Evolutionary conservation across 805 yeast genomes (phyloP), one percentile per base, ranked within the genome.

Genomic region (Wickerhamomyces chambardii): DNA sequence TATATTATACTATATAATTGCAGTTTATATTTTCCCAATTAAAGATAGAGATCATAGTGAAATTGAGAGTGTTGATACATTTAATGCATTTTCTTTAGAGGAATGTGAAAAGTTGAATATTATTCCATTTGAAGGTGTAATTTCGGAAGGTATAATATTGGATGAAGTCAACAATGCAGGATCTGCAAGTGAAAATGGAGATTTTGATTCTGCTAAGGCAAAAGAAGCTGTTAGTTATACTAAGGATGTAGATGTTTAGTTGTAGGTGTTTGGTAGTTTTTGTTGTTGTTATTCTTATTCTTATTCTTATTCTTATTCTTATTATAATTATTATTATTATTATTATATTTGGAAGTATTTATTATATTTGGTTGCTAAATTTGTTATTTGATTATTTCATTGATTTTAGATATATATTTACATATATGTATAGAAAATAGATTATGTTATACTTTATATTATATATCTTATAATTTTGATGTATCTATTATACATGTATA

Each of bases 11-110:
- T 46, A 42, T 32, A 38, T 45, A 15, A 34, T 49, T 6, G 44
- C 45, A 17, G 42, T 37, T 37, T 51, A 43, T 48, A 37, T 50
- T 22, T 55, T 44, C 35, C 59, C 59, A 6, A 41, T 49, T 25
- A 39, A 47, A 15, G 36, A 40, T 17, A 35, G 6, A 6, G 22
- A 19, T 6, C 8, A n/a, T n/a, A n/a, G 38, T 2, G 45, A 39
- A 14, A 34, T 33, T 18, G 59, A 51, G 21, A 34, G 40, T 11
- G 42, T 36, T 25, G 63, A 59, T 34, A 33, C 37, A 17, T 59
- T 45, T 37, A 39, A 48, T 26, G 50, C 56, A 4, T 59, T 49
- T 36, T 55, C 60, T 4, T 37, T 29, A 16, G 47, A 47, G 15
- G 61, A 59, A 36, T 53, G 60, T 31, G 22, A 39, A 15, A 36